Conservation (phyloP, 2,329 filamentous ascomycete species). For the Xylariomycetidae sp. region DNA sequence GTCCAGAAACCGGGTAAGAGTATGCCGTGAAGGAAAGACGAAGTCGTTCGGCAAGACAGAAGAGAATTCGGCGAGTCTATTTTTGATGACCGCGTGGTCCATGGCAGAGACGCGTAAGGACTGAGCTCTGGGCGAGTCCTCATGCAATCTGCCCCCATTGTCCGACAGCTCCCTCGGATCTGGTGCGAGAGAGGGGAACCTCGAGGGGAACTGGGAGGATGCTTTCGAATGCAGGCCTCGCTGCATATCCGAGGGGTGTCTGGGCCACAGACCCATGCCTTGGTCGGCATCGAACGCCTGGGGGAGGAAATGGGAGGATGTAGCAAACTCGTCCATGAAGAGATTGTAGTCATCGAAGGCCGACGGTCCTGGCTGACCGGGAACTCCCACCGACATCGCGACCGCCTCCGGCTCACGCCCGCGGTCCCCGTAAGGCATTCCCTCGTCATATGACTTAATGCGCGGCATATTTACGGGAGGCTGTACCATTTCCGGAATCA, state of each 20-base stretch:
- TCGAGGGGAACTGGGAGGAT: slow-evolving; percentile 48
- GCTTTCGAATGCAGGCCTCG: slow-evolving; percentile 42
- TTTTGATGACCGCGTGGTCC: slow-evolving; percentile 53
- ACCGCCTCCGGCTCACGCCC: slow-evolving; percentile 40
- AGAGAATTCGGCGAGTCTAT: slow-evolving; percentile 57
- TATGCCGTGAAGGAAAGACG: slow-evolving; percentile 64
- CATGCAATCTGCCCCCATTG: slow-evolving; percentile 33
- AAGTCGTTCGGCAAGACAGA: slow-evolving; percentile 58
- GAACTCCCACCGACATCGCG: slow-evolving; percentile 36
- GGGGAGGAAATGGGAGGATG: slow-evolving; percentile 51
- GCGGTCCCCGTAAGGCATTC: slow-evolving; percentile 44
- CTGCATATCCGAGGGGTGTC: slow-evolving; percentile 33
- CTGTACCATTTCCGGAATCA: slow-evolving; percentile 42
- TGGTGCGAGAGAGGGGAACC: slow-evolving; percentile 50
- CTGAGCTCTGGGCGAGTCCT: slow-evolving; percentile 33
- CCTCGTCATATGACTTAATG: slow-evolving; percentile 47
- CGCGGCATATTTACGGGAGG: slow-evolving; percentile 35
- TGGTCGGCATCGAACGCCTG: slow-evolving; percentile 51
- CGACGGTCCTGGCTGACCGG: slow-evolving; percentile 33
- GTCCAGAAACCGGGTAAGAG: slow-evolving; percentile 63
- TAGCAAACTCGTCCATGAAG: slow-evolving; percentile 53
- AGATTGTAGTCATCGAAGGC: slow-evolving; percentile 54
- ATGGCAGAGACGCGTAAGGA: slow-evolving; percentile 46
- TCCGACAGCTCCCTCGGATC: slow-evolving; percentile 44
- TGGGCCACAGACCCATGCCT: slow-evolving; percentile 47